Conservation (phyloP, 2,329 filamentous ascomycete species). For the Periconia digitata region DNA sequence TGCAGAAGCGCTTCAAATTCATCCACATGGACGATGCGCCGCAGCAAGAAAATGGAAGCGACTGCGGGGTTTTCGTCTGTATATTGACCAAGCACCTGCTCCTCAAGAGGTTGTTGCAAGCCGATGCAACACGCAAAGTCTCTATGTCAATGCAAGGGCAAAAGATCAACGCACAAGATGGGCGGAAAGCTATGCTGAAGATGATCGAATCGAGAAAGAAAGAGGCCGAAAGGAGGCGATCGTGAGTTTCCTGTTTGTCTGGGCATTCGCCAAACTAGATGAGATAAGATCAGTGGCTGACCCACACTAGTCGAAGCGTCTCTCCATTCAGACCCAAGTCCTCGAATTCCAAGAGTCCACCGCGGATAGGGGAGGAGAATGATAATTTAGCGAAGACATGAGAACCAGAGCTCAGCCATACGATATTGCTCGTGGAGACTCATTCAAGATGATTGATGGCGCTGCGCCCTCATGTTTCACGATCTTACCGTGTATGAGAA, state of each 20-base stretch:
- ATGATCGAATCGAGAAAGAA: conserved; percentile 86
- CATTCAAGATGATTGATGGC: too few relatives aligned
- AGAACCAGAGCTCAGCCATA: neutral
- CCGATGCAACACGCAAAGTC: conserved; percentile 80
- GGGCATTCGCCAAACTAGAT: too few relatives aligned
- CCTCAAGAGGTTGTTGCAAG: conserved; percentile 76
- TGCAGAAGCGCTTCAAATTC: conserved; percentile 70
- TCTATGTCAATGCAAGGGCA: conserved; percentile 91
- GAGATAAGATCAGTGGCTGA: too few relatives aligned
- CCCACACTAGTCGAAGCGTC: conserved; percentile 29
- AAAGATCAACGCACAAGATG: conserved; percentile 76
- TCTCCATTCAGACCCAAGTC: conserved; percentile 36
- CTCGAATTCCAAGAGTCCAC: conserved; percentile 38
- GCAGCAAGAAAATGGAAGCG: conserved; percentile 87
- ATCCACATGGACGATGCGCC: conserved; percentile 82
- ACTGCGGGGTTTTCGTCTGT: conserved; percentile 96
- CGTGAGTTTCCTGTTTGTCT: conserved; percentile 60
- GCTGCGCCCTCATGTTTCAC: too few relatives aligned
- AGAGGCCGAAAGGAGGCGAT: conserved; percentile 81
- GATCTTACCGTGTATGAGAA: too few relatives aligned
- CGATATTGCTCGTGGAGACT: too few relatives aligned
- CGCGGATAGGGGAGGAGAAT: conserved; percentile 42
- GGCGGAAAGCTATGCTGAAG: conserved; percentile 85
- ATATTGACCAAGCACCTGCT: conserved; percentile 93
- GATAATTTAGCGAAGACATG: conserved; percentile 12